Base-by-base conservation (phyloP, 2,329 filamentous ascomycete species). In the Akanthomyces uredinophilus region DNA sequence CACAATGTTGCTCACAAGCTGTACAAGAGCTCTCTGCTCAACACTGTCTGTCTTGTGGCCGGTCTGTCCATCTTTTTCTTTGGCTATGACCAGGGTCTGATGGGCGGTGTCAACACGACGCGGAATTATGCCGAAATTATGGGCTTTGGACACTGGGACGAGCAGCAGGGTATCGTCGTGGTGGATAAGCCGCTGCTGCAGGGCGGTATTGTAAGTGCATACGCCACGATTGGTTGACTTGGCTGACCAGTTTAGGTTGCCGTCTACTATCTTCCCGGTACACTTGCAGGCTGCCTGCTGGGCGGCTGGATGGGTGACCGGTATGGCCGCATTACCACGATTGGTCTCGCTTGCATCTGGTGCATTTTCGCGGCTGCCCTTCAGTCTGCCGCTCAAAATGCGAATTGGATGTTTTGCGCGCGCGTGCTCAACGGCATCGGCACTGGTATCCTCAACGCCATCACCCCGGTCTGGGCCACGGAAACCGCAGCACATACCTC, bases 391-490 rank as follows among this genome's bases (percentile, higher is more conserved):
- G 86, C 88, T 0, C 81, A 84, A 74, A 89, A 88, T 66, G 77
- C 83, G 49, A 75, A 81, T 32, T 90, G 87, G 87, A 90, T 90
- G 87, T 87, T 89, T 64, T 87, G 83, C 68, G 80, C 71, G 1
- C 70, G 72, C 1, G 66, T 68, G 0, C 59, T 74, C 13, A 88
- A 87, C 61, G 86, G 86, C 5, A 83, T 87, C 51, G 88, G 87
- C 4, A 90, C 87, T 2, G 88, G 88, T 27, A 84, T 90, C 56
- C 71, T 90, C 41, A 91, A 89, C 68, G 83, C 86, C 8, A 89
- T 90, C 65, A 83, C 87, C 0, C 88, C 88, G 0, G 87, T 89
- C 4, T 90, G 86, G 86, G 86, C 87, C 1, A 88, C 87, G 0
- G 88, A 90, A 72, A 88, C 85, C 0, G 84, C 86, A 0, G 83